Conservation (phyloP, 1,284 basidiomycete species). For the Ceratobasidium sp. region DNA sequence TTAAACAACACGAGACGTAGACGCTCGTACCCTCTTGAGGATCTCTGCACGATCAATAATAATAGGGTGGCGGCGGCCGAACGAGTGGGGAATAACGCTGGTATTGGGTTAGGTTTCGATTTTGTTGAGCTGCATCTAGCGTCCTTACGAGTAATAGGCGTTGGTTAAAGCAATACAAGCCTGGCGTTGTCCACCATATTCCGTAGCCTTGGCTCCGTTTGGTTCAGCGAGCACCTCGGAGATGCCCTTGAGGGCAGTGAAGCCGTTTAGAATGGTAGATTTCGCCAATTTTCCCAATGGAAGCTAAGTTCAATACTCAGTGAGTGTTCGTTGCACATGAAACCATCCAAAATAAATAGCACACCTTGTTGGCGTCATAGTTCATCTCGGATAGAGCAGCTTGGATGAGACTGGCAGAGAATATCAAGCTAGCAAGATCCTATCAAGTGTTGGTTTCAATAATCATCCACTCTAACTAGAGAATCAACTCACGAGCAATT, state of each 20-base stretch:
- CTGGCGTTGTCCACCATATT: conserved; percentile 37
- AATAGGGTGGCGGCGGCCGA: conserved; percentile 38
- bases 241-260: conserved; percentile 62
- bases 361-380: conserved; percentile 66
- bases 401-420: conserved; percentile 56
- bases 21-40: conserved; percentile 19
- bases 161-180: conserved; percentile 39
- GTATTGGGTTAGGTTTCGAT: background rate
- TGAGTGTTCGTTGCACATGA: background rate
- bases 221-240: conserved; percentile 41
- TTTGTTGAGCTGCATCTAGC: background rate
- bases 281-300: conserved; percentile 58
- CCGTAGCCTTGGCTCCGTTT: conserved; percentile 19
- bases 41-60: conserved; percentile 38
- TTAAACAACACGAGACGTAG: background rate
- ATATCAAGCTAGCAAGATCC: conserved; percentile 23
- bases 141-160: conserved; percentile 63
- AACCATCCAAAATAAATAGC: background rate
- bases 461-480: background rate
- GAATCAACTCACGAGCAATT: conserved; percentile 20
- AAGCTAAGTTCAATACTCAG: conserved; percentile 49
- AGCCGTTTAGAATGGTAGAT: conserved; percentile 47
- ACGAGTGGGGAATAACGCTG: conserved; percentile 42
- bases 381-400: conserved; percentile 68
- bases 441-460: background rate